These are phyloP conservation scores for Lobulomyces angularis DNA, from an alignment of 192 early-diverging fungal species.

Conservation along the genomic window DNA sequence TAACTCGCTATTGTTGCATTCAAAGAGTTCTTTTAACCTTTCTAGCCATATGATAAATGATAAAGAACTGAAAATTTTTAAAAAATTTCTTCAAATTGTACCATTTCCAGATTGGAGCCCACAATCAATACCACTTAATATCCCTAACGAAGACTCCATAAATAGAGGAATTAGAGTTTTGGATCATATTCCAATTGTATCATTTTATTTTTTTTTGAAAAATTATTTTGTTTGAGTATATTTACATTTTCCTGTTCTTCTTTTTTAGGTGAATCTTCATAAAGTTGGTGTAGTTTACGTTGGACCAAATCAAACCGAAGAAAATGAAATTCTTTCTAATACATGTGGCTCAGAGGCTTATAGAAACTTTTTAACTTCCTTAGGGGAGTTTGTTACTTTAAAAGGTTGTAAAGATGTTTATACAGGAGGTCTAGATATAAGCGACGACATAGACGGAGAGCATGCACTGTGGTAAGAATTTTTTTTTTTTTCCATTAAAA, in stretches of 20 bases:
- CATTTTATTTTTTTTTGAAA: no score
- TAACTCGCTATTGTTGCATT: no score
- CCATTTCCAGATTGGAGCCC: slow-evolving; percentile 57
- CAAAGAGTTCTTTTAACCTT: no score
- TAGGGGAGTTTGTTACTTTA: slow-evolving; percentile 67
- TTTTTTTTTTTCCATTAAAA: no score
- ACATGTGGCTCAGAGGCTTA: slow-evolving; percentile 77
- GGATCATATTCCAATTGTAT: slow-evolving; percentile 73
- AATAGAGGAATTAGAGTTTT: slow-evolving; percentile 65
- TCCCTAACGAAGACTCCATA: slow-evolving; percentile 67
- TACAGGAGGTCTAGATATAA: slow-evolving; percentile 81
- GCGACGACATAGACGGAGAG: slow-evolving; percentile 71
- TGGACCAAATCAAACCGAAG: slow-evolving; percentile 68
- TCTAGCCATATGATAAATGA: no score
- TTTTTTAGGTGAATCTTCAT: slow-evolving; percentile 89
- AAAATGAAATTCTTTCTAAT: slow-evolving; percentile 80
- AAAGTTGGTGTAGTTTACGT: slow-evolving; percentile 94
- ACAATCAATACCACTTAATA: slow-evolving; percentile 39
- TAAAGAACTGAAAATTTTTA: no score
- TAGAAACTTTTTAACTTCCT: slow-evolving; percentile 63
- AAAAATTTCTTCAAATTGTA: slow-evolving; percentile 55
- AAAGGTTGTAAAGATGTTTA: slow-evolving; percentile 54
- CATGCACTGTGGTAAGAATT: slow-evolving; percentile 70
- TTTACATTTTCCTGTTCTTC: no score
- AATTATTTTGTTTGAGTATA: no score